Conservation (phyloP, 306 rosid species). For the Trifolium repens region DNA sequence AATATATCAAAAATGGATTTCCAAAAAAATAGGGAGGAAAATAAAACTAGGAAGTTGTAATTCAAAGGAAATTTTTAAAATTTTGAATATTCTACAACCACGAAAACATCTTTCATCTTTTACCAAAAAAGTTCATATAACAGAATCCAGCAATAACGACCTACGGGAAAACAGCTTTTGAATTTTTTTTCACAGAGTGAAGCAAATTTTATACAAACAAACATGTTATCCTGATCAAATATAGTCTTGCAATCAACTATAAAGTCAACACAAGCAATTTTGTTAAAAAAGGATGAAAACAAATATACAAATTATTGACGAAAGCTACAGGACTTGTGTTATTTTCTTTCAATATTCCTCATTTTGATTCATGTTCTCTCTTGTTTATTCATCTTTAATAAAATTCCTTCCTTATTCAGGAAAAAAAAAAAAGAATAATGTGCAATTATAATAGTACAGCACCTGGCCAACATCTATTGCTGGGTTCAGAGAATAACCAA, state of each 20-base stretch:
- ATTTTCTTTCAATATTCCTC: constrained; percentile 21
- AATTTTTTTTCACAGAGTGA: neutral
- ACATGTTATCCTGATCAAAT: constrained; percentile 26
- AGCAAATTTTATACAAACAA: constrained; percentile 15
- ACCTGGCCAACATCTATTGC: constrained; percentile 97
- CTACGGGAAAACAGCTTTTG: neutral
- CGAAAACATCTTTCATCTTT: constrained; percentile 6
- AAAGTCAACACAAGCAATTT: neutral
- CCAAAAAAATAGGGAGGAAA: constrained; percentile 30
- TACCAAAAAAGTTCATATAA: neutral
- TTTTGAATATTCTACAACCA: constrained; percentile 16
- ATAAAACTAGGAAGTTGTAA: constrained; percentile 5
- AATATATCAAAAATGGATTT: constrained; percentile 16
- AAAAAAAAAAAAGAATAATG: constrained; percentile 4
- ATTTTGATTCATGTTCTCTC: constrained; percentile 24
- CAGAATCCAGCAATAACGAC: constrained; percentile 19
- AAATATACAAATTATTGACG: constrained; percentile 18
- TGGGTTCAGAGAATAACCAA: constrained; percentile 89
- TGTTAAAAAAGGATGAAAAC: constrained; percentile 7
- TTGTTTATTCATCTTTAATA: constrained; percentile 32
- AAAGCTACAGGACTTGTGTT: constrained; percentile 2
- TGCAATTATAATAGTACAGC: neutral
- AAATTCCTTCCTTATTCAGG: constrained; percentile 9
- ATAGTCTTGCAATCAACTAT: constrained; percentile 17
- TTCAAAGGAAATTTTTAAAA: constrained; percentile 9